A percentile compares a stretch with the other conserved stretches of the same genome.
These are phyloP conservation scores for Debaryomyces sp. DNA, from an alignment of 1,139 yeast species.

Conservation along the genomic window DNA sequence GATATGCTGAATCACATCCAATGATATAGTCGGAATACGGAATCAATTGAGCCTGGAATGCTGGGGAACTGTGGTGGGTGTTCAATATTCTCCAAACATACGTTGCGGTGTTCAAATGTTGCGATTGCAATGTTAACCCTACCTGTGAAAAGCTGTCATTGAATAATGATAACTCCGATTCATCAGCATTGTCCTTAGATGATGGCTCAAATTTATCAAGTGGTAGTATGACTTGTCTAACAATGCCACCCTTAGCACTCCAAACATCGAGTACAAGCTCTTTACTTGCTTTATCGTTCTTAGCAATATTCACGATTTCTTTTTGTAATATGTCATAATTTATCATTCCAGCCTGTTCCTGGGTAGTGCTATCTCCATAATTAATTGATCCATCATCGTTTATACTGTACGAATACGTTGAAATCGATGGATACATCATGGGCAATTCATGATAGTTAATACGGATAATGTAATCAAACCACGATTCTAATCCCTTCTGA, in stretches of 20 bases:
- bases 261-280: conserved; percentile 68
- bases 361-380: conserved; percentile 39
- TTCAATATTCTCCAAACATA: conserved; percentile 86
- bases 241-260: conserved; percentile 85
- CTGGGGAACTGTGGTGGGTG: conserved; percentile 80
- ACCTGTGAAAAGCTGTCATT: conserved; percentile 35
- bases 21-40: conserved; percentile 89
- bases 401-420: conserved; percentile 35
- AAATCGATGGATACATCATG: conserved; percentile 41
- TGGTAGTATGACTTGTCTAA: conserved; percentile 54
- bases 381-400: conserved; percentile 48
- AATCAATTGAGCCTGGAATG: conserved; percentile 77
- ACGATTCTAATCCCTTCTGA: conserved; percentile 60
- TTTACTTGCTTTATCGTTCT: conserved; percentile 25
- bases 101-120: conserved; percentile 74
- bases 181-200: conserved; percentile 8
- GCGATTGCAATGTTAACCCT: conserved; percentile 76
- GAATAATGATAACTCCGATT: conserved; percentile 18
- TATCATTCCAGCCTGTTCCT: conserved; percentile 42
- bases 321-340: conserved; percentile 36
- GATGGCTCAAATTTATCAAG: conserved; percentile 26
- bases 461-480: conserved; percentile 84
- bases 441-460: conserved; percentile 77
- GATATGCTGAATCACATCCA: conserved; percentile 69
- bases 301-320: conserved; percentile 38